Percentiles rank a stretch among this genome's conserved stretches.
phyloP scores from a whole-genome alignment of 139 green algal species.

The Volvox africanus region DNA sequence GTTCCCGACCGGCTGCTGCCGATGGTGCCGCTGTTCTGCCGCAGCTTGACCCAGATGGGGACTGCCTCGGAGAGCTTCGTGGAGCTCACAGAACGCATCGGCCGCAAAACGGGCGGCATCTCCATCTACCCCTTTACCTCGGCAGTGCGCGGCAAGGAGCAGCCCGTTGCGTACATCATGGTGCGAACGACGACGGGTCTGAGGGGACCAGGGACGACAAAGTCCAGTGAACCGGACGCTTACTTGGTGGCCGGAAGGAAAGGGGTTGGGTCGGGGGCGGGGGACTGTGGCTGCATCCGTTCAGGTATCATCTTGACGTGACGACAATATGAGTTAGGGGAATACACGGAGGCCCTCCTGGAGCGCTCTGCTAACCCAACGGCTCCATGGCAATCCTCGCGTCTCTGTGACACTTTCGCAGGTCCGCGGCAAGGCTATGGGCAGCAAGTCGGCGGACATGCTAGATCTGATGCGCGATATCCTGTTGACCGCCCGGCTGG shows the following conservation, averaged over 20 bases:
- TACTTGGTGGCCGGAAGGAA: no score
- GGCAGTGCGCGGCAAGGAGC: conserved; percentile 62
- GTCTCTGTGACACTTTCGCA: background rate
- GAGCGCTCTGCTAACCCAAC: no score
- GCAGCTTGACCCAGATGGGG: conserved; percentile 88
- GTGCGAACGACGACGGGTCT: conserved; percentile 49
- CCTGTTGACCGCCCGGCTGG: conserved; percentile 84
- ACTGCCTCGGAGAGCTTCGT: conserved; percentile 91
- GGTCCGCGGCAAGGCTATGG: conserved; percentile 94
- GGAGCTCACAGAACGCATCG: conserved; percentile 97
- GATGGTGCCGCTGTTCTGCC: conserved; percentile 98
- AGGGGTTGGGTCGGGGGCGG: no score
- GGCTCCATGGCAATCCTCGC: no score
- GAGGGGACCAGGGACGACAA: no score
- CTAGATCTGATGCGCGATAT: conserved; percentile 90
- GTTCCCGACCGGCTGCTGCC: conserved; percentile 91
- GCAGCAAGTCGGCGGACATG: conserved; percentile 89
- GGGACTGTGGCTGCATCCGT: no score
- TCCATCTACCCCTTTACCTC: conserved; percentile 91
- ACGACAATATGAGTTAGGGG: no score
- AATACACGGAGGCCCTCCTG: no score
- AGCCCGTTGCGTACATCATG: conserved; percentile 87
- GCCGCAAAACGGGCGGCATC: conserved; percentile 96
- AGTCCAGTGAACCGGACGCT: no score
- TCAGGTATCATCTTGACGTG: no score